Evolutionary conservation across 805 yeast genomes (phyloP), one percentile per base, ranked within the genome.

Genomic region (Jamesozyma rosinii): DNA sequence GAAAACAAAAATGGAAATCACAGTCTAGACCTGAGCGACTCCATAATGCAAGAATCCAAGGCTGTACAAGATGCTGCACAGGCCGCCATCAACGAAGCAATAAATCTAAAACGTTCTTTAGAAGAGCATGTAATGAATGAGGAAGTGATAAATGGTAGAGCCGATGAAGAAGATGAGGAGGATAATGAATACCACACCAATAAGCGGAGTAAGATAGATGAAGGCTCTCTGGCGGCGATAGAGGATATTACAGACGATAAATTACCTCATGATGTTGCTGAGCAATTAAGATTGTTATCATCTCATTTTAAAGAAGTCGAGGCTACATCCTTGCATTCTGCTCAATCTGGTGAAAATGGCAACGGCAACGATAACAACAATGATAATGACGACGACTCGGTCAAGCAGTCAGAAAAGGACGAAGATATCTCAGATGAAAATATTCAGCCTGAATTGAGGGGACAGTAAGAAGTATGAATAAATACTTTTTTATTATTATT

Each of bases 391-490:
- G 55, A 50, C 26, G 49, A 51, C n/a, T 40, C 50, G 18, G 45
- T 41, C n/a, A 43, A 44, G 15, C 41, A 36, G 21, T 41, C 42
- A 15, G 33, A 29, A 3, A 44, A 47, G 38, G 49, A 58, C 26
- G 55, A 50, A 14, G 60, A 54, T 22, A 55, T 55, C 22, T 48
- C 60, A 1, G 65, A 61, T 39, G 66, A 61, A 42, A 62, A 62
- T 39, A 62, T 62, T 41, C 66, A 62, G 45, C 66, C 66, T 10
- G 65, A 61, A 47, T 48, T 62, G 41, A 57, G 65, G 48, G 63
- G 59, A 11, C 61, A 59, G 32, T 61, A 42, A 46, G 11, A 11
- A 24, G 29, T 8, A 8, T 24, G 29, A 8, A 11, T 24, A 24
- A 24, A 24, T 24, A 24, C 11, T 24, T 24, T 24, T 8, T n/a